Evolutionary conservation across 208 protist genomes (phyloP), one percentile per base, ranked within the genome.

Genomic region (Leishmania guyanensis): DNA sequence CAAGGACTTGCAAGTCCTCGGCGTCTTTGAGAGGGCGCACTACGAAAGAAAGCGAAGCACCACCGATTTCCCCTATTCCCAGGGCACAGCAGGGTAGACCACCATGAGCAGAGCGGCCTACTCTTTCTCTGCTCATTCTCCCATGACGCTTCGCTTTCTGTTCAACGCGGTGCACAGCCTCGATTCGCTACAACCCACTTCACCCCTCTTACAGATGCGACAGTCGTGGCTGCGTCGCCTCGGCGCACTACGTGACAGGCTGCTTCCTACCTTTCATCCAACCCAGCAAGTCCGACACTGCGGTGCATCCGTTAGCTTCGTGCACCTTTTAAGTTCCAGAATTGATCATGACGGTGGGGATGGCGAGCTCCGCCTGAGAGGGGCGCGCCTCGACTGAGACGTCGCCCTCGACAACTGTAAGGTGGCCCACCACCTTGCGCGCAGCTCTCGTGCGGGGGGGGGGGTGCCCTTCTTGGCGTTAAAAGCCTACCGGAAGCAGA

Each of bases 261-360:
- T 68, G 58, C 36, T 85, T 65, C 29, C 60, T 74, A n/a, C 81
- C 77, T 22, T 74, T 26, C 39, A 78, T 39, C 12, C 70, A 75
- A n/a, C 16, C 36, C 64, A 70, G 39, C 71, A 81, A 36, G 65
- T 78, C 60, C 8, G 82, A 77, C 17, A 87, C 51, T 10, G 79
- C 65, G 10, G 88, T 85, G 81, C 86, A 90, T 76, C 92, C 87
- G 81, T 91, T 91, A 1, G 91, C 74, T 77, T 88, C 77, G 83
- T 89, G 84, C 65, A 86, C 91, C 51, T 82, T 73, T 39, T 81
- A 86, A 48, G 82, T 87, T 48, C 85, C 88, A 20, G 89, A 85
- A 14, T 83, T 89, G 79, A 87, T 86, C n/a, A 90, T 86, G 50
- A 91, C 69, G 8, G 86, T 92, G 9, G 88, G 89, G 51, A 90